Conservation (phyloP, 345 rosid species). For the Citrus maxima region DNA sequence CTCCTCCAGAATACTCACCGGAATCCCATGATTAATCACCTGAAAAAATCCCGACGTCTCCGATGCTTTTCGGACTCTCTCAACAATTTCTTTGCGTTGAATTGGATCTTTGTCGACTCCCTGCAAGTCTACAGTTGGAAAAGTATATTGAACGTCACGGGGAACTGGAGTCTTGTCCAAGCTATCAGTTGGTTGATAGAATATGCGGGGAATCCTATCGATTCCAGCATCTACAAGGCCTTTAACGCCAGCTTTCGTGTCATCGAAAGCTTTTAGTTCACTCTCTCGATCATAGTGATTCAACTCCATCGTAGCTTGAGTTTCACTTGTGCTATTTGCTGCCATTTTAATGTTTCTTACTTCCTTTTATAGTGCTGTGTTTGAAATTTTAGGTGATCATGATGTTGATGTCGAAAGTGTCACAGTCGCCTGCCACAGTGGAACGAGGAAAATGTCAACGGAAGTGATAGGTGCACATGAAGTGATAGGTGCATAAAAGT, state of each 20-base stretch:
- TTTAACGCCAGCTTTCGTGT: slow-evolving; percentile 8
- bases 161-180: not conserved
- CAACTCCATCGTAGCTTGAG: not conserved
- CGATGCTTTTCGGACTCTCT: not conserved
- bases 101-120: not conserved
- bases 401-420: no score
- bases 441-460: no score
- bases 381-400: no score
- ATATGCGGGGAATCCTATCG: slow-evolving; percentile 5
- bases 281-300: not conserved
- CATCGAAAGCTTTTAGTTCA: slow-evolving; percentile 13
- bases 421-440: no score
- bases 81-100: slow-evolving; percentile 9
- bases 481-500: no score
- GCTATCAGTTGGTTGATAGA: not conserved
- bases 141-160: not conserved
- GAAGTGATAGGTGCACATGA: no score
- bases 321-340: not conserved
- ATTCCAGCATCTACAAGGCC: slow-evolving; percentile 6
- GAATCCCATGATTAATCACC: slow-evolving; percentile 17
- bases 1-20: not conserved
- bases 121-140: not conserved
- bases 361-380: no score
- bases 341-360: not conserved
- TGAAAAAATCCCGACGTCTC: slow-evolving; percentile 18